Base-by-base conservation (phyloP, 2,329 filamentous ascomycete species). In the Phyllosticta citriasiana region DNA sequence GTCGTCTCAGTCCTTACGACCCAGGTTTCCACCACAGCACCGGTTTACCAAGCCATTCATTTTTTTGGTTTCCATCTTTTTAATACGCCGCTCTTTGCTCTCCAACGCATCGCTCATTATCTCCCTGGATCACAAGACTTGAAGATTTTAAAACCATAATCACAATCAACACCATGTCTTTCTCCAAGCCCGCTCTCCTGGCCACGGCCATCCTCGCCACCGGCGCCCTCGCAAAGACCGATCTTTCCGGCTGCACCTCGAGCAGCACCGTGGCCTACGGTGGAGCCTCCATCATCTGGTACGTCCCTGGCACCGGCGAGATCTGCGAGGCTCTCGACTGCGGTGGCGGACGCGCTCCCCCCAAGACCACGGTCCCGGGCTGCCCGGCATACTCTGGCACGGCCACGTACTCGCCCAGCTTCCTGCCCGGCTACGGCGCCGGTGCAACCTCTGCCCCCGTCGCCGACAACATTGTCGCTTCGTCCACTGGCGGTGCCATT, bases 271-370 rank as follows among this genome's bases (percentile, higher is more conserved):
- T 72, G 63, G 69, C 67, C 25, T 66, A 68, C 55, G 70, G 73
- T 63, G 80, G 78, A 66, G 77, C 77, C 53, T 80, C 77, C 60
- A 63, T 79, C 55, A 72, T 84, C 67, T 88, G 78, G 77, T 87
- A 83, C 71, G 80, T 86, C 59, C 84, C 84, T 1, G 83, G 74
- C 65, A 83, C 80, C 19, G 84, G 84, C 69, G 84, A 88, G 75
- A 76, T 88, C 69, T 88, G 86, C 78, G 76, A 77, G 10, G 69
- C 83, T 64, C 78, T 85, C 66, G 85, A 88, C 79, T 88, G 86
- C 72, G 85, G 86, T 62, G 86, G 86, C 65, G 86, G 85, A 60
- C 79, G 81, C 54, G 86, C 84, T 8, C 83, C 85, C 2, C 81
- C 84, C 63, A 87, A 84, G 76, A 83, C 81, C 16, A 80, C 78